A percentile compares a stretch with the other conserved stretches of the same genome.
phyloP scores from a whole-genome alignment of 108 stramenopile genomes.

The Cyclotella cryptica region DNA sequence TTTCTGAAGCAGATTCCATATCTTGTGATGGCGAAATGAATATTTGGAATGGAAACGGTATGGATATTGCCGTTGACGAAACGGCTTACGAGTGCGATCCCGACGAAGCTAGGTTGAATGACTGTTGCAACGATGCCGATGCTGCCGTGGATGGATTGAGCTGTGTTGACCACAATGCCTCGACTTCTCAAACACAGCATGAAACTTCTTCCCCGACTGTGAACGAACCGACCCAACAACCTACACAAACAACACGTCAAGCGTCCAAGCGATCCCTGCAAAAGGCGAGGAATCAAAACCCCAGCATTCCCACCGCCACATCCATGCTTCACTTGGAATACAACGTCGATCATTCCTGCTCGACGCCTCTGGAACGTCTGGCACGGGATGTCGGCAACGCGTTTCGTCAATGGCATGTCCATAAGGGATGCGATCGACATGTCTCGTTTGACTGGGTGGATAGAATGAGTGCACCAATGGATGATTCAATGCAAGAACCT shows the following conservation, averaged over 20 bases:
- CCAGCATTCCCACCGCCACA: slow-evolving; percentile 12
- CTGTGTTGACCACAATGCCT: not conserved
- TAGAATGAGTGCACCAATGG: slow-evolving; percentile 4
- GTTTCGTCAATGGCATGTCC: slow-evolving; percentile 80
- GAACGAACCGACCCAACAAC: not conserved
- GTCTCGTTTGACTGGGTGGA: slow-evolving; percentile 57
- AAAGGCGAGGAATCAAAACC: slow-evolving; percentile 6
- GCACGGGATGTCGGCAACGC: slow-evolving; percentile 81
- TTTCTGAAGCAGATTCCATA: slow-evolving; percentile 26
- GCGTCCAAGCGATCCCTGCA: not conserved
- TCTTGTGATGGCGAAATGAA: slow-evolving; percentile 21
- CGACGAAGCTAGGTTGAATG: not conserved
- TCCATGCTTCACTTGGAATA: slow-evolving; percentile 60
- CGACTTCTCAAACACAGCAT: not conserved
- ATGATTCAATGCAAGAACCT: not conserved
- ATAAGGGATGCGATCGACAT: slow-evolving; percentile 79
- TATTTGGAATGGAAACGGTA: slow-evolving; percentile 23
- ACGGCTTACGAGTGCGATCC: not conserved
- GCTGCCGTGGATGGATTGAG: not conserved
- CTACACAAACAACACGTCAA: not conserved
- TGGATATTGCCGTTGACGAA: slow-evolving; percentile 18
- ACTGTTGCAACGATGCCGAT: not conserved
- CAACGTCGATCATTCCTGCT: slow-evolving; percentile 89
- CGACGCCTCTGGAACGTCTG: slow-evolving; percentile 82
- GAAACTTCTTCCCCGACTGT: not conserved